Conservation (phyloP, 1,139 yeast species). For the Torulaspora pretoriensis region DNA sequence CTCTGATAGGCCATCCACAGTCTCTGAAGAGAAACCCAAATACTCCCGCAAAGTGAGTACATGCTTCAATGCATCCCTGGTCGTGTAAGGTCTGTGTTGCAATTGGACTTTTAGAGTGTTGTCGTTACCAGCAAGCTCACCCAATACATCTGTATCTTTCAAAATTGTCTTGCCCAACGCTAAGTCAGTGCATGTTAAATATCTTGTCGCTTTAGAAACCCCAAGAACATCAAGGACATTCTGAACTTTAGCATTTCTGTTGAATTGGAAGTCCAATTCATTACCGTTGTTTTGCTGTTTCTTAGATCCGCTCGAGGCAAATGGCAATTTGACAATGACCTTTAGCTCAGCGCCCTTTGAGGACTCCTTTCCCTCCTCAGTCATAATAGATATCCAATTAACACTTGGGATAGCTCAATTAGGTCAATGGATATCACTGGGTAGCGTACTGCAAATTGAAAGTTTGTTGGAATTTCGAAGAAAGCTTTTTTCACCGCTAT, state of each 20-base stretch:
- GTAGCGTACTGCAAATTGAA: background rate
- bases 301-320: slow-evolving; percentile 3
- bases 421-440: background rate
- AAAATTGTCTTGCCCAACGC: slow-evolving; percentile 20
- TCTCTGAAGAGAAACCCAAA: slow-evolving; percentile 34
- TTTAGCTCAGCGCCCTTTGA: slow-evolving; percentile 8
- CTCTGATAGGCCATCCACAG: slow-evolving; percentile 32
- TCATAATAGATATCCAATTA: slow-evolving; percentile 2
- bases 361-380: slow-evolving; percentile 9
- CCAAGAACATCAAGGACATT: slow-evolving; percentile 28
- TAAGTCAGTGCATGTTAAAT: slow-evolving; percentile 29
- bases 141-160: slow-evolving; percentile 22
- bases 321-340: slow-evolving; percentile 15
- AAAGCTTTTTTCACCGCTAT: background rate
- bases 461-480: background rate
- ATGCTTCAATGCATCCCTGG: slow-evolving; percentile 34
- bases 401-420: background rate
- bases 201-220: slow-evolving; percentile 28
- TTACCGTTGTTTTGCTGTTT: slow-evolving; percentile 11
- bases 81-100: slow-evolving; percentile 30
- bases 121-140: slow-evolving; percentile 23
- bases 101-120: slow-evolving; percentile 23
- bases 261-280: slow-evolving; percentile 26
- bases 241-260: slow-evolving; percentile 29
- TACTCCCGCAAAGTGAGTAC: slow-evolving; percentile 34